Conservation (phyloP, 352 stramenopile species). For the Globisporangium spiculum region DNA sequence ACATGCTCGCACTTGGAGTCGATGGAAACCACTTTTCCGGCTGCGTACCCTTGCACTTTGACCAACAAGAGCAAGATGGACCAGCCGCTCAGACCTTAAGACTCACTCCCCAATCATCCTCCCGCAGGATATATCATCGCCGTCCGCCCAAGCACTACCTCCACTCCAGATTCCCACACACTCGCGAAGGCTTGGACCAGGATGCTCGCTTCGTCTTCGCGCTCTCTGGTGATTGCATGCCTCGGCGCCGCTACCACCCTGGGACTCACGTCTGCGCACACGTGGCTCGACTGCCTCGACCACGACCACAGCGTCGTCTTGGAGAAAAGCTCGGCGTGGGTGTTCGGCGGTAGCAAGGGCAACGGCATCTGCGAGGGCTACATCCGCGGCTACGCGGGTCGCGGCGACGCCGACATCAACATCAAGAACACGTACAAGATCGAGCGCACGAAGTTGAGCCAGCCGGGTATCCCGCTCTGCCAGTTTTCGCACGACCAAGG, state of each 20-base stretch:
- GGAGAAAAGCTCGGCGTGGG: slow-evolving; percentile 29
- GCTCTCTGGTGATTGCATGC: neutral
- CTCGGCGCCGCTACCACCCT: neutral
- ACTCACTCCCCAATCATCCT: slow-evolving; percentile 12
- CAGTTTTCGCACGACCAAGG: slow-evolving; percentile 5
- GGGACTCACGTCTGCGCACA: slow-evolving; percentile 11
- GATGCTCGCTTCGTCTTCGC: neutral
- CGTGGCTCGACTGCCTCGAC: slow-evolving; percentile 43
- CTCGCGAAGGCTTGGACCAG: neutral
- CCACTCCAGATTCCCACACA: neutral
- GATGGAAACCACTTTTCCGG: neutral
- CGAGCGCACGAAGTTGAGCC: neutral
- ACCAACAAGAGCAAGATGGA: neutral
- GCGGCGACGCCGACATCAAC: slow-evolving; percentile 18
- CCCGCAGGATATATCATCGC: slow-evolving; percentile 7
- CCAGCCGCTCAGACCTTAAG: neutral
- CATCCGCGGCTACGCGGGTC: slow-evolving; percentile 31
- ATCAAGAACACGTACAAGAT: slow-evolving; percentile 33
- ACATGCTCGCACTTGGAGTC: too few relatives aligned
- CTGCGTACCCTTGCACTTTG: too few relatives aligned
- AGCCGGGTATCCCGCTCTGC: slow-evolving; percentile 10
- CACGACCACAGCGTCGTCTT: slow-evolving; percentile 30
- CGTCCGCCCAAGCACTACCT: neutral
- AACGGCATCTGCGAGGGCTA: slow-evolving; percentile 37
- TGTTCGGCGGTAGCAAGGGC: slow-evolving; percentile 21